Evolutionary conservation across 2,329 filamentous ascomycete species (phyloP).

Genomic region (Scopulariopsis brevicaulis): DNA sequence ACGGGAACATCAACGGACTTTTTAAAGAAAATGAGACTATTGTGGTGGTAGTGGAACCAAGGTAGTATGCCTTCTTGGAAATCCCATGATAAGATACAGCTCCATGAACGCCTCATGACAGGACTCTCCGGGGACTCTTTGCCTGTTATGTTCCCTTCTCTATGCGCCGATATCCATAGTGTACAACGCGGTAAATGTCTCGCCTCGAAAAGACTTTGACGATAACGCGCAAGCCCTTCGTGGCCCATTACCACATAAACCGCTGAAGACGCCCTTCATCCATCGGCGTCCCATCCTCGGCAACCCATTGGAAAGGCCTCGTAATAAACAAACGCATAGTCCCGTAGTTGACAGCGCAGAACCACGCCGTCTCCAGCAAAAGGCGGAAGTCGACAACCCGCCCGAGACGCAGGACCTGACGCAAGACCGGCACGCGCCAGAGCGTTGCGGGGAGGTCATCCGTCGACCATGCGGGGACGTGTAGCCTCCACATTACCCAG

Average conservation of each 20-base stretch:
- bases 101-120: too few species aligned
- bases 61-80: too few species aligned
- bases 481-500: constrained; percentile 84
- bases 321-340: constrained; percentile 65
- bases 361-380: constrained; percentile 56
- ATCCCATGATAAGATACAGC: too few species aligned
- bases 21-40: background rate
- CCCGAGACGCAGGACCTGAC: constrained; percentile 6
- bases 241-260: constrained; percentile 61
- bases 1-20: background rate
- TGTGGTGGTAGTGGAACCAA: background rate
- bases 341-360: constrained; percentile 48
- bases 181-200: too few species aligned
- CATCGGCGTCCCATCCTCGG: constrained; percentile 35
- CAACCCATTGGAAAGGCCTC: constrained; percentile 55
- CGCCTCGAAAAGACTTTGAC: too few species aligned
- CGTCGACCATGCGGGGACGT: constrained; percentile 46
- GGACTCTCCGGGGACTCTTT: too few species aligned
- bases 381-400: constrained; percentile 33
- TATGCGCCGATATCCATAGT: too few species aligned
- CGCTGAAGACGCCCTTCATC: constrained; percentile 53
- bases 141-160: too few species aligned
- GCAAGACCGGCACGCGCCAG: background rate
- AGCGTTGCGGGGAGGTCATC: background rate
- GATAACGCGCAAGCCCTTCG: too few species aligned